Conservation (phyloP, 306 rosid genomes). For the Gastrolobium bilobum region DNA sequence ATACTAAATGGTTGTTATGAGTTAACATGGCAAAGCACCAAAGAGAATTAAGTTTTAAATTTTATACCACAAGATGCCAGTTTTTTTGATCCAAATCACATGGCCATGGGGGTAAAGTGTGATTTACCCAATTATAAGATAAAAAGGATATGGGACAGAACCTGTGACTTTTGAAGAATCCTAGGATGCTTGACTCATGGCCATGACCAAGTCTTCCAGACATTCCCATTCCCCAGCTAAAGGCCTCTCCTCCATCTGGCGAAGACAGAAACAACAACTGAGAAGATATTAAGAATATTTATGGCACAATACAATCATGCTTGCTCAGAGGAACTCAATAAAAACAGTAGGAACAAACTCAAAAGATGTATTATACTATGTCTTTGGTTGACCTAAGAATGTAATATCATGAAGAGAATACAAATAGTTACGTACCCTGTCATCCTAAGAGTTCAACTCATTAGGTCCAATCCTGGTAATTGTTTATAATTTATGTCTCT, state of each 20-base stretch:
- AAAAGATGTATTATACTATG: constrained; percentile 11
- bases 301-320: constrained; percentile 16
- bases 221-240: constrained; percentile 94
- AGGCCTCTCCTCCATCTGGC: constrained; percentile 82
- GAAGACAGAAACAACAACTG: constrained; percentile 38
- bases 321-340: constrained; percentile 7
- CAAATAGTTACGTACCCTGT: constrained; percentile 5
- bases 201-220: constrained; percentile 98
- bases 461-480: constrained; percentile 8
- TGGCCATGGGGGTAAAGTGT: neutral
- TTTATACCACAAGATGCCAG: neutral
- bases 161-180: constrained; percentile 79
- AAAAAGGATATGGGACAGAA: constrained; percentile 35
- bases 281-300: constrained; percentile 33
- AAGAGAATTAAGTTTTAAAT: neutral
- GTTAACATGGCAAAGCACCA: neutral
- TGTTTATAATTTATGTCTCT: neutral
- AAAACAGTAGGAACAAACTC: constrained; percentile 22
- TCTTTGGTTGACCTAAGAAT: constrained; percentile 1
- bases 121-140: constrained; percentile 3
- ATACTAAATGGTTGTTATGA: neutral
- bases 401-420: constrained; percentile 30
- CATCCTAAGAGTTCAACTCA: constrained; percentile 8
- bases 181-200: constrained; percentile 70
- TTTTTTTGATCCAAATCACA: constrained; percentile 1